phyloP scores from a whole-genome alignment of 306 rosid genomes.

The Psophocarpus tetragonolobus region DNA sequence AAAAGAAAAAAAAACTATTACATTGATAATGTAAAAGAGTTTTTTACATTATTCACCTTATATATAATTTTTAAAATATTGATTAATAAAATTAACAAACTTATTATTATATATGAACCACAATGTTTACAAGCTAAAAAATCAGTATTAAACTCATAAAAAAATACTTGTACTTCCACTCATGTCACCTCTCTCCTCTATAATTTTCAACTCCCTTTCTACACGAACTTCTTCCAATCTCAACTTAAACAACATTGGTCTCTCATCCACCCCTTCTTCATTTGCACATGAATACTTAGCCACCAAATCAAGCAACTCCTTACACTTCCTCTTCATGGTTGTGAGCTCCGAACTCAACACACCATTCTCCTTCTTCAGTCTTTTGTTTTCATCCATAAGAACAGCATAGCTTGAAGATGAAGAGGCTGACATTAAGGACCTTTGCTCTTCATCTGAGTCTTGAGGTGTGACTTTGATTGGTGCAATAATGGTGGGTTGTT shows the following conservation, averaged over 20 bases:
- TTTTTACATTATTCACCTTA: too few species aligned
- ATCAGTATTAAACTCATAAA: too few species aligned
- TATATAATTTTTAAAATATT: too few species aligned
- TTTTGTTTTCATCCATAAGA: slow-evolving; percentile 74
- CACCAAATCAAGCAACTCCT: slow-evolving; percentile 68
- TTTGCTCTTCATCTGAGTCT: slow-evolving; percentile 73
- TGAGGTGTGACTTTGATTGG: slow-evolving; percentile 14
- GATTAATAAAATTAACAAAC: too few species aligned
- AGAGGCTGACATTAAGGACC: slow-evolving; percentile 66
- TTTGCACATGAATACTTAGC: slow-evolving; percentile 36
- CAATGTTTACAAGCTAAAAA: too few species aligned
- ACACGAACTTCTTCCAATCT: slow-evolving; percentile 64
- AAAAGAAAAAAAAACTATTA: too few species aligned
- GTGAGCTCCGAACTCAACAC: slow-evolving; percentile 58
- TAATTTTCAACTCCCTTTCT: slow-evolving; percentile 49
- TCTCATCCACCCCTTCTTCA: slow-evolving; percentile 33
- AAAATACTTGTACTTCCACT: slow-evolving; percentile 51
- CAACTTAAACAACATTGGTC: slow-evolving; percentile 79
- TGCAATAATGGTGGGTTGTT: slow-evolving; percentile 13
- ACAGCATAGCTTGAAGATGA: slow-evolving; percentile 53
- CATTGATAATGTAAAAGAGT: too few species aligned
- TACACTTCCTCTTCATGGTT: slow-evolving; percentile 68
- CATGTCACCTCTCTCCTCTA: slow-evolving; percentile 57
- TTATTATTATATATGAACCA: too few species aligned
- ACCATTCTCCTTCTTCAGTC: slow-evolving; percentile 74